Evolutionary conservation across 2,329 filamentous ascomycete genomes (phyloP), one percentile per base, ranked within the genome.

Genomic region (Stagonosporopsis vannaccii): DNA sequence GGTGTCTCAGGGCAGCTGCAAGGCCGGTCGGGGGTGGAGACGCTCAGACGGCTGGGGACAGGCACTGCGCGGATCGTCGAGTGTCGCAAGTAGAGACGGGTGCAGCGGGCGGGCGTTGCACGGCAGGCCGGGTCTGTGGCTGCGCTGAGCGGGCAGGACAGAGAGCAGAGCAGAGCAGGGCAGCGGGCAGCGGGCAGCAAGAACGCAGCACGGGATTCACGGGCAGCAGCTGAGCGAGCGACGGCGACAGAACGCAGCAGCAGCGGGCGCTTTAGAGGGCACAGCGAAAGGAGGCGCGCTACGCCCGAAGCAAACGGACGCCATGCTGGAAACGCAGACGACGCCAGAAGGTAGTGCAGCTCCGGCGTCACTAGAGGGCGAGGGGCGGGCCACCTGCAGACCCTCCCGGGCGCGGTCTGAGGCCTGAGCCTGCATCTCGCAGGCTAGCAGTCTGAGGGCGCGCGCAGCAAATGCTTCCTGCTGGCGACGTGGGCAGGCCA

Each of bases 81-180:
- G 62, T 49, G 61, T 64, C 61, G 63, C 69, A 63, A 49, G 61
- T 64, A 68, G 53, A 69, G 62, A 63, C 63, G 55, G 64, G 58
- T 49, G 56, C 58, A 55, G 60, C 59, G 50, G 51, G 49, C 37
- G 52, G 55, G 52, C 45, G 60, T 69, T 57, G 68, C 66, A 69
- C 67, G 53, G 62, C 67, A 72, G 69, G 60, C 25, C 11, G 36
- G 25, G 15, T n/a, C 25, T 17, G 17, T 47, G 17, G 36, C 39
- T 26, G 23, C 39, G 23, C 39, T 17, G 19, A n/a, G 41, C 25
- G n/a, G 28, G 41, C 37, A 32, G 42, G 26, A 36, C 20, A 39
- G 23, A 32, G 19, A 39, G n/a, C 35, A 15, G 26, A 23, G 19
- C 30, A 36, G 44, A 23, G 33, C 22, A 20, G 25, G 4, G 43